phyloP scores from a whole-genome alignment of 306 rosid genomes.

The Prunus armeniaca region DNA sequence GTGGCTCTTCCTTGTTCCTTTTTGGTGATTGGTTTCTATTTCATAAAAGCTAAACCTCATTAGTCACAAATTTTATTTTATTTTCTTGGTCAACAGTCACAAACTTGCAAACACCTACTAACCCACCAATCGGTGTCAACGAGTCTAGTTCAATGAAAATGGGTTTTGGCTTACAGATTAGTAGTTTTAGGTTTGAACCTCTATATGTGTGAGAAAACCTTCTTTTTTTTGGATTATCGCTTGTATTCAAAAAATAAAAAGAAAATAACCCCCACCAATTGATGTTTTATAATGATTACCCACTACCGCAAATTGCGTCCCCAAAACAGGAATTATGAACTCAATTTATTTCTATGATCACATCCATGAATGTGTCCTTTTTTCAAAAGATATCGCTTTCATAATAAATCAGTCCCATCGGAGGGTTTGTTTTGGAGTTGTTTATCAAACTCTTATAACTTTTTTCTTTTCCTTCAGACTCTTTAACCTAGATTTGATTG shows the following conservation, averaged over 20 bases:
- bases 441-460: constrained; percentile 63
- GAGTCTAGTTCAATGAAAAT: too few species aligned
- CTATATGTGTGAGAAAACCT: too few species aligned
- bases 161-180: accelerated
- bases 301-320: background rate
- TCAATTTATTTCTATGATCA: background rate
- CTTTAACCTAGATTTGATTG: background rate
- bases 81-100: background rate
- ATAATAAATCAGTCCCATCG: background rate
- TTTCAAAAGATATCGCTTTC: background rate
- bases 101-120: background rate
- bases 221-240: accelerated
- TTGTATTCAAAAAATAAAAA: too few species aligned
- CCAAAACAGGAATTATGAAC: background rate
- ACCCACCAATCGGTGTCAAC: background rate
- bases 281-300: too few species aligned
- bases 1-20: background rate
- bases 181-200: accelerated
- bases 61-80: background rate
- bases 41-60: too few species aligned
- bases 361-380: background rate
- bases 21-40: background rate
- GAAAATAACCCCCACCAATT: too few species aligned
- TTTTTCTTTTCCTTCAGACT: constrained; percentile 3
- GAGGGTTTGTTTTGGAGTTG: constrained; percentile 36